phyloP scores from a whole-genome alignment of 768 basidiomycete species.

The Lyophyllum decastes region DNA sequence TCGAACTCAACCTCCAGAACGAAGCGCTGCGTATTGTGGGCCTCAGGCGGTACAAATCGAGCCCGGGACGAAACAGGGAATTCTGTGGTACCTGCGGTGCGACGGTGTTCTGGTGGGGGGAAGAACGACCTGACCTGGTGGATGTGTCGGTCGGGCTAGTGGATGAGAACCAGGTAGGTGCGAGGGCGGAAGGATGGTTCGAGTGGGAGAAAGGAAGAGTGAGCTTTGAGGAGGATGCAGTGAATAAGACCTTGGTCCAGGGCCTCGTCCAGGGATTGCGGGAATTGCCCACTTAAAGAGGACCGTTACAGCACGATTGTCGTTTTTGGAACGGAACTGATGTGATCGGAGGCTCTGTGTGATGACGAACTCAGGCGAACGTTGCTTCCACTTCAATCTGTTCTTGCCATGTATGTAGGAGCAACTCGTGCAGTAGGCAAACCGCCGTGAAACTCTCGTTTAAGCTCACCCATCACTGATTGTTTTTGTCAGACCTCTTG shows the following conservation, averaged over 20 bases:
- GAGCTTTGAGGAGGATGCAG: constrained; percentile 19
- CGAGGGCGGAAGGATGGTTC: constrained; percentile 21
- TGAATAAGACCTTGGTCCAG: constrained; percentile 12
- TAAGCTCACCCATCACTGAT: no score
- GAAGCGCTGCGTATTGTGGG: constrained; percentile 18
- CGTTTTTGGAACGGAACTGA: neutral
- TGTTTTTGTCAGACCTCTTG: no score
- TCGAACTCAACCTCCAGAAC: constrained; percentile 15
- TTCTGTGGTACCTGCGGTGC: constrained; percentile 33
- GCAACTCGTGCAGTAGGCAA: no score
- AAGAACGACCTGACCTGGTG: constrained; percentile 22
- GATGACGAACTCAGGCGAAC: no score
- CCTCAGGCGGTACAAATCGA: constrained; percentile 25
- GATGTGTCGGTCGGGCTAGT: constrained; percentile 25
- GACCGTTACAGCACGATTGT: neutral
- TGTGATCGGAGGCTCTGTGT: neutral
- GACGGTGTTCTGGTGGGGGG: constrained; percentile 29
- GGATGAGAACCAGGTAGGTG: constrained; percentile 15
- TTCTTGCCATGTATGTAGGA: no score
- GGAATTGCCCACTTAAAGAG: neutral
- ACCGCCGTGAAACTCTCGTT: no score
- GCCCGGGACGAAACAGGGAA: constrained; percentile 24
- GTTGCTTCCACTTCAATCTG: no score
- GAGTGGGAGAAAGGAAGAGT: constrained; percentile 22
- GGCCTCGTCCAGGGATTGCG: constrained; percentile 14